Evolutionary conservation across 768 basidiomycete species (phyloP).

Genomic region (Trametes punicea): DNA sequence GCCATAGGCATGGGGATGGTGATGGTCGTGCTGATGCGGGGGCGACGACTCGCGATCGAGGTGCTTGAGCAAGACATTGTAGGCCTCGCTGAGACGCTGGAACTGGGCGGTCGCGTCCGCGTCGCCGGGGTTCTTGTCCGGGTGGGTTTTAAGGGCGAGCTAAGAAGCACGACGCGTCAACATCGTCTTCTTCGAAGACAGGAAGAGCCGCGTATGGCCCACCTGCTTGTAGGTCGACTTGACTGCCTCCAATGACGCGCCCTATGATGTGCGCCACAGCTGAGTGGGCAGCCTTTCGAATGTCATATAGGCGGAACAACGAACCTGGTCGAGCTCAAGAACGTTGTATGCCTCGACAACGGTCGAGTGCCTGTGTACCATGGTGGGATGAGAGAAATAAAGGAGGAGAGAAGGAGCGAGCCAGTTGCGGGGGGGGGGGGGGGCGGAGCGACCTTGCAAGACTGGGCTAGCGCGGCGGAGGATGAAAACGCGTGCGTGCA

Average conservation of each 20-base stretch:
- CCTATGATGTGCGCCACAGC: conserved; percentile 36
- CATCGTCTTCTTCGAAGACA: not conserved
- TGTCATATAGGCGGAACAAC: not conserved
- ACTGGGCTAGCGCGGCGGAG: not conserved
- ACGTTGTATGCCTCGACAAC: conserved; percentile 37
- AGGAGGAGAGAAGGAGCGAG: not conserved
- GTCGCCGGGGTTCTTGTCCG: conserved; percentile 72
- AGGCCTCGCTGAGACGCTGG: conserved; percentile 67
- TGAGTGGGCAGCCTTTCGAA: not conserved
- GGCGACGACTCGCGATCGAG: conserved; percentile 39
- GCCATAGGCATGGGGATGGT: conserved; percentile 1
- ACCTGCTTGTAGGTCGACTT: conserved; percentile 71
- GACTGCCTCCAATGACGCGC: conserved; percentile 57
- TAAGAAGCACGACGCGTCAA: conserved; percentile 23
- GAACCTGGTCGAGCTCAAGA: conserved; percentile 56
- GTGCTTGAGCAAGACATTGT: conserved; percentile 55
- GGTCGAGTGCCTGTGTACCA: conserved; percentile 35
- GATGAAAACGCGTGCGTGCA: conserved; percentile 17
- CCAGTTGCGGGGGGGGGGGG: not conserved
- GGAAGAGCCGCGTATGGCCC: not conserved
- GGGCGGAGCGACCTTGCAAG: not conserved
- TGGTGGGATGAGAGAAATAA: conserved; percentile 16
- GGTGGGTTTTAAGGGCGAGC: conserved; percentile 67
- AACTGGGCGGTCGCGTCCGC: conserved; percentile 65
- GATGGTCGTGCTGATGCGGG: conserved; percentile 20